A percentile compares a stretch with the other conserved stretches of the same genome.
Conservation (phyloP, 164 flowering plant species). For the Nelumbo lutea region DNA sequence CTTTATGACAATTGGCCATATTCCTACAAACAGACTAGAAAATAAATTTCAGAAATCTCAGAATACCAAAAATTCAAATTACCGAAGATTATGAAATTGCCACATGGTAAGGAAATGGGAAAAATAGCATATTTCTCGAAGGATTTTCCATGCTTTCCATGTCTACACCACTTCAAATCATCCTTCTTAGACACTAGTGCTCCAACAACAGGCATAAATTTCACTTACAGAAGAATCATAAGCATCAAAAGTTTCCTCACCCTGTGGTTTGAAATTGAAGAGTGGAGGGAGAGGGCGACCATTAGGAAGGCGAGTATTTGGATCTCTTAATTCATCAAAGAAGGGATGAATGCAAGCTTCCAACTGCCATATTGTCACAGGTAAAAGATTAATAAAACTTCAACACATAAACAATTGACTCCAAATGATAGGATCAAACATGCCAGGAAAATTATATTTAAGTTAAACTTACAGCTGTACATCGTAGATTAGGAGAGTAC, state of each 20-base stretch:
- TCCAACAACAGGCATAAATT: too few species aligned
- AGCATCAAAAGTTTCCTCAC: slow-evolving; percentile 24
- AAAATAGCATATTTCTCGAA: too few species aligned
- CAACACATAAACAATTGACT: not conserved
- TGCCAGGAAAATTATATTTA: not conserved
- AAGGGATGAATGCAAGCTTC: slow-evolving; percentile 95
- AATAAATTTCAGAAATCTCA: too few species aligned
- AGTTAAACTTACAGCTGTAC: slow-evolving; percentile 78
- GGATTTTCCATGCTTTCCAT: too few species aligned
- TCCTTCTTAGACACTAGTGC: too few species aligned
- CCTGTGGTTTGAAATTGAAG: slow-evolving; percentile 85
- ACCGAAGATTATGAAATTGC: too few species aligned
- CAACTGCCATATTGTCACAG: slow-evolving; percentile 44
- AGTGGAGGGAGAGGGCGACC: slow-evolving; percentile 97
- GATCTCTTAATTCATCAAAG: slow-evolving; percentile 92
- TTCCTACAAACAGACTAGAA: too few species aligned
- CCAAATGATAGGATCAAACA: not conserved
- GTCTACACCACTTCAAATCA: too few species aligned
- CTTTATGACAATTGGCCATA: too few species aligned
- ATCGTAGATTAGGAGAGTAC: slow-evolving; percentile 90
- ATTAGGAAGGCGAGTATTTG: slow-evolving; percentile 83
- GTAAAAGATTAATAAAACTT: slow-evolving; percentile 5
- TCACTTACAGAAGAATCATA: not conserved
- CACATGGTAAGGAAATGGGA: too few species aligned
- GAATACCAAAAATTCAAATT: too few species aligned